These are phyloP conservation scores for Mycena filopes DNA, from an alignment of 768 basidiomycete genomes.

Conservation along the genomic window DNA sequence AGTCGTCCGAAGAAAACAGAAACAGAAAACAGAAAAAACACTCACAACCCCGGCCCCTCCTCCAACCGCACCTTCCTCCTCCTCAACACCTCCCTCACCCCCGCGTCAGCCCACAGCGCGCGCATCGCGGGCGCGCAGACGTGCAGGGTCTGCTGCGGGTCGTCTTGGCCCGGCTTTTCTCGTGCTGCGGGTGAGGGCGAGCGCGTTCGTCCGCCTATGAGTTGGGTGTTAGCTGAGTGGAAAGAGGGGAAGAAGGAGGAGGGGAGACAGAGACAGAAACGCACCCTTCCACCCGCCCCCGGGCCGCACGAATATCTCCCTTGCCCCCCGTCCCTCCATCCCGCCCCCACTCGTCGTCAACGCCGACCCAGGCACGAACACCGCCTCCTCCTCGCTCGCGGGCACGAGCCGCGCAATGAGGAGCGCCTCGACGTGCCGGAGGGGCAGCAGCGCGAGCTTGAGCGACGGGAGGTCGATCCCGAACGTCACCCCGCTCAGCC, in stretches of 20 bases:
- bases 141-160: slow-evolving; percentile 68
- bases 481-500: too few relatives aligned
- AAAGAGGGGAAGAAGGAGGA: background rate
- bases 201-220: background rate
- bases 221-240: background rate
- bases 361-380: slow-evolving; percentile 44
- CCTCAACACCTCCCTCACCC: slow-evolving; percentile 64
- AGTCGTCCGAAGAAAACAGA: background rate
- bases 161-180: slow-evolving; percentile 53
- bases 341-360: background rate
- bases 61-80: slow-evolving; percentile 72
- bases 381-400: slow-evolving; percentile 69
- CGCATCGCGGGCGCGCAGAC: slow-evolving; percentile 73
- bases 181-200: background rate
- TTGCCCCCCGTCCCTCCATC: background rate
- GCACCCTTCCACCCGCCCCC: slow-evolving; percentile 74
- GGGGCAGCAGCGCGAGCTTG: slow-evolving; percentile 57
- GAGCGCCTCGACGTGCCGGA: slow-evolving; percentile 75
- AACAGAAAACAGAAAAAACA: slow-evolving; percentile 26
- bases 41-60: slow-evolving; percentile 82
- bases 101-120: slow-evolving; percentile 72
- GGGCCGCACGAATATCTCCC: slow-evolving; percentile 71
- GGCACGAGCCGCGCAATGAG: slow-evolving; percentile 78
- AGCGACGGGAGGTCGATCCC: slow-evolving; percentile 13
- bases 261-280: background rate